phyloP scores from a whole-genome alignment of 371 early-diverging fungal genomes.

The Dinochytrium kinnereticum region DNA sequence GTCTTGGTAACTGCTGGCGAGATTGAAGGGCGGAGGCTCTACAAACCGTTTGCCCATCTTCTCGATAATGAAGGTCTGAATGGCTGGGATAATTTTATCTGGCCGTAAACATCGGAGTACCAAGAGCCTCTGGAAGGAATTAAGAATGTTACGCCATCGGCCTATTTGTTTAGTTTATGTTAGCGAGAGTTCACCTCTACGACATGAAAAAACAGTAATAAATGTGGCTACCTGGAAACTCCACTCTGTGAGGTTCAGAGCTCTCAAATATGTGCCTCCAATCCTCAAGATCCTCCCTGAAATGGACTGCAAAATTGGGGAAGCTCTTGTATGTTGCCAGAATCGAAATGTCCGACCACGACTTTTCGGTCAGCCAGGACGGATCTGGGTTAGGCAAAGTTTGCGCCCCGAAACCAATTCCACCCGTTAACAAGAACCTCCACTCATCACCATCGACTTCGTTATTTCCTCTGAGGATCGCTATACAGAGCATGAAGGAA shows the following conservation, averaged over 20 bases:
- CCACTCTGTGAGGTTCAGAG: conserved; percentile 48
- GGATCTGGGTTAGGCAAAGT: conserved; percentile 49
- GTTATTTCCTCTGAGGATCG: conserved; percentile 49
- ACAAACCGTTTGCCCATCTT: conserved; percentile 56
- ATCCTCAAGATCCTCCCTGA: conserved; percentile 41
- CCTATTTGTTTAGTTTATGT: conserved; percentile 26
- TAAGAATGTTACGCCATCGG: conserved; percentile 45
- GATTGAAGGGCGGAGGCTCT: conserved; percentile 62
- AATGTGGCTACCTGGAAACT: conserved; percentile 47
- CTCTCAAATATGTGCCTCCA: conserved; percentile 56
- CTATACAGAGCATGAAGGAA: conserved; percentile 54
- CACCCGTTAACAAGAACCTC: conserved; percentile 59
- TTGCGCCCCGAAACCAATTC: conserved; percentile 44
- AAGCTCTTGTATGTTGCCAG: conserved; percentile 44
- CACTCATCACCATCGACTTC: conserved; percentile 56
- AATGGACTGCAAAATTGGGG: conserved; percentile 36
- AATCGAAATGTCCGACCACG: conserved; percentile 53
- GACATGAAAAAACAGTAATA: not conserved
- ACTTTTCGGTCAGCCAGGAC: conserved; percentile 54
- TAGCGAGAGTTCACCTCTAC: not conserved
- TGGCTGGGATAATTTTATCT: conserved; percentile 54
- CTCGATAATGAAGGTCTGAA: conserved; percentile 50
- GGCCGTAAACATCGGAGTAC: conserved; percentile 56
- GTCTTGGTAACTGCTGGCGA: conserved; percentile 58
- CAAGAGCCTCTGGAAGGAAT: conserved; percentile 52